A percentile compares a stretch with the other conserved stretches of the same genome.
These are phyloP conservation scores for Durotheca rogersii DNA, from an alignment of 495 filamentous ascomycete genomes.

Conservation along the genomic window DNA sequence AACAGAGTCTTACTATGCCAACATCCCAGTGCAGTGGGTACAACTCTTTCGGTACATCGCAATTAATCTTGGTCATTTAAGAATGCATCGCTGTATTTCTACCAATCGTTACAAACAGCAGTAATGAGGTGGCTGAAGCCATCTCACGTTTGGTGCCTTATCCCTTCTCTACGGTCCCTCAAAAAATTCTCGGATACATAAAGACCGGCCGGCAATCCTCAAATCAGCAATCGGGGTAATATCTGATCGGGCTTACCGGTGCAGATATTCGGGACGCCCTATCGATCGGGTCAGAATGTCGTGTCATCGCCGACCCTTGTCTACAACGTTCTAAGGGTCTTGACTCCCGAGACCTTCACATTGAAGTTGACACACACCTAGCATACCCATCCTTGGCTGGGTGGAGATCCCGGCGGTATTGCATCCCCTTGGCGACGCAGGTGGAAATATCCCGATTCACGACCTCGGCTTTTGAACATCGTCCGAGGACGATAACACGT, in stretches of 20 bases:
- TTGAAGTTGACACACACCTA: not conserved
- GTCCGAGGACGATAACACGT: constrained; percentile 21
- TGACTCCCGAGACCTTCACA: constrained; percentile 4
- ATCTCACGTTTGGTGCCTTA: too few species aligned
- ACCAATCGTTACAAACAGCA: too few species aligned
- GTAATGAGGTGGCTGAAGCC: too few species aligned
- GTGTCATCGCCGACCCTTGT: constrained; percentile 15
- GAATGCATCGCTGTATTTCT: too few species aligned
- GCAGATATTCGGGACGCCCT: constrained; percentile 6
- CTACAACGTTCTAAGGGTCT: not conserved
- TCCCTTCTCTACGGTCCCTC: not conserved
- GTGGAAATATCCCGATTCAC: constrained; percentile 4
- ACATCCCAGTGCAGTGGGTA: too few species aligned
- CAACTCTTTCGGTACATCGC: not conserved
- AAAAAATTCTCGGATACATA: constrained; percentile 3
- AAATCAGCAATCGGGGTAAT: not conserved
- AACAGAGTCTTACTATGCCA: constrained; percentile 1
- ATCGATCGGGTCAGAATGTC: constrained; percentile 9
- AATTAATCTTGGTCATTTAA: too few species aligned
- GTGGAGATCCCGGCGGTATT: not conserved
- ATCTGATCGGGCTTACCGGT: constrained; percentile 12
- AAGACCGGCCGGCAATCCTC: too few species aligned
- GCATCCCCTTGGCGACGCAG: constrained; percentile 4
- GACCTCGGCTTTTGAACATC: constrained; percentile 31
- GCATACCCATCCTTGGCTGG: constrained; percentile 1